A percentile compares a stretch with the other conserved stretches of the same genome.
phyloP scores from a whole-genome alignment of 2,329 filamentous ascomycete species.

The Torrubiellomyces zombiae region DNA sequence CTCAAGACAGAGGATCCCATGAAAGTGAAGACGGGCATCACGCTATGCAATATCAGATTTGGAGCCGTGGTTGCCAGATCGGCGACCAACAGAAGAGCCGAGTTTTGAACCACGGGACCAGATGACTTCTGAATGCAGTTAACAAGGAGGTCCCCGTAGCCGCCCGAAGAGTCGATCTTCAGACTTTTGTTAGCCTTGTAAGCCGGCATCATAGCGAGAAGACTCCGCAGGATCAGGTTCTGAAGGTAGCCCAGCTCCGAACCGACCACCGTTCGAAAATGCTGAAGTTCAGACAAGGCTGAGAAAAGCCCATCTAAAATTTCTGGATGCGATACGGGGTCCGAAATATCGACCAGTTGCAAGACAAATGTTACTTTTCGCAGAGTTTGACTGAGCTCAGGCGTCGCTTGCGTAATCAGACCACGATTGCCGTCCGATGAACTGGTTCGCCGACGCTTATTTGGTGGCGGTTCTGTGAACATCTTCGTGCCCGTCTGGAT shows the following conservation, averaged over 20 bases:
- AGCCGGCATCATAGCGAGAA: constrained; percentile 69
- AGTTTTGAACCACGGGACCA: constrained; percentile 86
- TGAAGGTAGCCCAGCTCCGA: constrained; percentile 86
- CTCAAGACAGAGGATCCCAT: constrained; percentile 85
- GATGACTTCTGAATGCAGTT: constrained; percentile 86
- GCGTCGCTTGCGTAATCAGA: constrained; percentile 42
- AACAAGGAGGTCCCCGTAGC: constrained; percentile 80
- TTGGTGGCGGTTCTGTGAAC: constrained; percentile 52
- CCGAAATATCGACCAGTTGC: constrained; percentile 71
- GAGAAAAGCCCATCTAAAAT: constrained; percentile 69
- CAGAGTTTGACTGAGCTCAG: constrained; percentile 50
- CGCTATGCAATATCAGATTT: constrained; percentile 82
- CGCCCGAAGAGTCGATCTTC: constrained; percentile 58
- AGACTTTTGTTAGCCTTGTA: constrained; percentile 45
- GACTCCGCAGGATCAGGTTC: constrained; percentile 63
- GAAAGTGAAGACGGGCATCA: constrained; percentile 98
- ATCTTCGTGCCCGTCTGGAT: constrained; percentile 60
- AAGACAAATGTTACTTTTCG: constrained; percentile 72
- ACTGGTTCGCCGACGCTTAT: constrained; percentile 67
- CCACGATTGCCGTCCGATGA: constrained; percentile 48
- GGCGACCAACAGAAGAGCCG: constrained; percentile 74
- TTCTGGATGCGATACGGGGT: constrained; percentile 57
- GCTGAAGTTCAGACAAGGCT: constrained; percentile 71
- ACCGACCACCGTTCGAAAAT: constrained; percentile 62
- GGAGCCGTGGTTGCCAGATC: constrained; percentile 75